Conservation (phyloP, 2,329 filamentous ascomycete genomes). For the Diaporthe australafricana region DNA sequence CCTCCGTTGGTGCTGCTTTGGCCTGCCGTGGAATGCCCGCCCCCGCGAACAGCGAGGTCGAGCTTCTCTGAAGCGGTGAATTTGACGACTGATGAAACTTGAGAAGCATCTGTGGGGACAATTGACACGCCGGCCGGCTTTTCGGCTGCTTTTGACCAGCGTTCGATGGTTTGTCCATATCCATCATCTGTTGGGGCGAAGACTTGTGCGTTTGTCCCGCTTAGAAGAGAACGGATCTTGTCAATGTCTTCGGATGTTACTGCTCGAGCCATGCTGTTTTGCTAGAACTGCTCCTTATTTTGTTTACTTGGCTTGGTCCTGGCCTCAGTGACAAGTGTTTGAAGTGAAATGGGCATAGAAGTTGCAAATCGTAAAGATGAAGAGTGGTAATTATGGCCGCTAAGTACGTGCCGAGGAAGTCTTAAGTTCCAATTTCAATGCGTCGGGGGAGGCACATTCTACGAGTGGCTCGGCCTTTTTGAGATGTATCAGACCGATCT, state of each 20-base stretch:
- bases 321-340: too few relatives aligned
- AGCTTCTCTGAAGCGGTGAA: background rate
- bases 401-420: too few relatives aligned
- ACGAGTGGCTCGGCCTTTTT: too few relatives aligned
- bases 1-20: slow-evolving; percentile 6
- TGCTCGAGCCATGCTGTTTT: background rate
- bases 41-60: background rate
- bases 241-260: background rate
- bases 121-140: background rate
- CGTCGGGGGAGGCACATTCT: too few relatives aligned
- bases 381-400: too few relatives aligned
- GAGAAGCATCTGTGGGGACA: background rate
- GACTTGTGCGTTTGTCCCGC: slow-evolving; percentile 3
- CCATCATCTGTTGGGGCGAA: background rate
- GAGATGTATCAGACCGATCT: too few relatives aligned
- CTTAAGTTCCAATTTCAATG: too few relatives aligned
- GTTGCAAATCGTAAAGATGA: too few relatives aligned
- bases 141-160: slow-evolving; percentile 8
- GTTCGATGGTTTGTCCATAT: background rate
- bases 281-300: too few relatives aligned
- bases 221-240: background rate
- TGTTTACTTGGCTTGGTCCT: too few relatives aligned
- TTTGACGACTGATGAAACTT: background rate
- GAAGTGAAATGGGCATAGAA: too few relatives aligned
- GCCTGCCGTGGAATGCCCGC: slow-evolving; percentile 2